phyloP scores from a whole-genome alignment of 2,329 filamentous ascomycete species.

The Apiospora malaysiana region DNA sequence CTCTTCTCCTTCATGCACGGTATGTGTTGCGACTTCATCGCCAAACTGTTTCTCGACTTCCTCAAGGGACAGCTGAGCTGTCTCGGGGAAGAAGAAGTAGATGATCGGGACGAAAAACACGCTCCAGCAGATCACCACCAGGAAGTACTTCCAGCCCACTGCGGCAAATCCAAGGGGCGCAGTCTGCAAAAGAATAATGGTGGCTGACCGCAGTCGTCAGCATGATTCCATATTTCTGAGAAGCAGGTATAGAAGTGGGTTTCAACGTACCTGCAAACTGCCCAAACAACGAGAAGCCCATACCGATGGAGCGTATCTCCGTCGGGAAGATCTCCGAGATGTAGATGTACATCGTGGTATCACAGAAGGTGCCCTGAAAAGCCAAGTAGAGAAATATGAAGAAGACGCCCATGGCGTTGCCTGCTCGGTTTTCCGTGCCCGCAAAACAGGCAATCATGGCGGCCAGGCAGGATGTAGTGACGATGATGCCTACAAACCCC shows the following conservation, averaged over 20 bases:
- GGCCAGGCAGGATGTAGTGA: slow-evolving; percentile 42
- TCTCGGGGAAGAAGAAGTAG: slow-evolving; percentile 52
- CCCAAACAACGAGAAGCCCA: slow-evolving; percentile 57
- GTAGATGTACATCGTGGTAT: slow-evolving; percentile 48
- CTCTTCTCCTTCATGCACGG: not conserved
- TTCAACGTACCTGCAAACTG: slow-evolving; percentile 45
- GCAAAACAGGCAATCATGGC: slow-evolving; percentile 44
- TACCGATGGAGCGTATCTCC: slow-evolving; percentile 56
- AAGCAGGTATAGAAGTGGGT: not conserved
- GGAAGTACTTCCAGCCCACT: slow-evolving; percentile 57
- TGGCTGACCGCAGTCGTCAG: slow-evolving; percentile 33
- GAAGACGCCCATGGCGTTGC: slow-evolving; percentile 47
- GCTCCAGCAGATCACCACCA: slow-evolving; percentile 53
- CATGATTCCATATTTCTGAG: not conserved
- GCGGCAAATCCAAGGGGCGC: slow-evolving; percentile 49
- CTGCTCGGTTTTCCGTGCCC: slow-evolving; percentile 45
- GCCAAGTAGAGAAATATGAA: slow-evolving; percentile 55
- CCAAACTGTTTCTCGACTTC: slow-evolving; percentile 54
- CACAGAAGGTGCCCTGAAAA: slow-evolving; percentile 51
- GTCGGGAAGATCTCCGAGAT: slow-evolving; percentile 49
- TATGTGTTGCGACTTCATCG: slow-evolving; percentile 54
- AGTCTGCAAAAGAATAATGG: slow-evolving; percentile 54
- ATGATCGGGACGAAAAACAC: slow-evolving; percentile 45
- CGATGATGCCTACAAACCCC: slow-evolving; percentile 47
- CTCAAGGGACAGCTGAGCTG: slow-evolving; percentile 49